Percentiles rank a stretch among this genome's conserved stretches.
These are phyloP conservation scores for Plasmodium blacklocki DNA, from an alignment of 169 alveolate species.

Conservation along the genomic window DNA sequence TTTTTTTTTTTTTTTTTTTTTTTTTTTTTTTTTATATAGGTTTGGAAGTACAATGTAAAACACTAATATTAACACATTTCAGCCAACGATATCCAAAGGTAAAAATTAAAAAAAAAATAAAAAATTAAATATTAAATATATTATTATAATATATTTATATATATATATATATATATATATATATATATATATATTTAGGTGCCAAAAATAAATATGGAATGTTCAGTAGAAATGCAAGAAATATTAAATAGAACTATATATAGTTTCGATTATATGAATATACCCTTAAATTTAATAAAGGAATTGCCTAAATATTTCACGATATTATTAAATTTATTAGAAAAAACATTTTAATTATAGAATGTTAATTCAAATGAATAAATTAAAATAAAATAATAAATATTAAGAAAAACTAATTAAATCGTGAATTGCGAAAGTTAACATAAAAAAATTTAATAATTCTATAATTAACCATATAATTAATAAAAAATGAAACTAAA, in stretches of 20 bases:
- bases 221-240: conserved; percentile 37
- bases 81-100: conserved; percentile 93
- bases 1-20: background rate
- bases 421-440: background rate
- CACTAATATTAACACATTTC: conserved; percentile 91
- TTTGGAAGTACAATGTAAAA: conserved; percentile 78
- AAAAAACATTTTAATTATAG: conserved; percentile 52
- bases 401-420: conserved; percentile 8
- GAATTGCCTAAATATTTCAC: conserved; percentile 53
- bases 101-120: conserved; percentile 15
- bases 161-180: conserved; percentile 8
- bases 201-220: conserved; percentile 49
- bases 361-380: background rate
- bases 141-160: conserved; percentile 11
- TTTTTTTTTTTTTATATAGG: conserved; percentile 6
- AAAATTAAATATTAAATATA: background rate
- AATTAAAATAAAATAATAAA: conserved; percentile 5
- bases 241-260: conserved; percentile 59
- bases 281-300: conserved; percentile 65
- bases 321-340: conserved; percentile 73
- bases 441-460: conserved; percentile 3
- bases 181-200: conserved; percentile 18
- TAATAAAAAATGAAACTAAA: conserved; percentile 15
- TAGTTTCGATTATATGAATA: conserved; percentile 74
- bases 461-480: background rate